A percentile compares a stretch with the other conserved stretches of the same genome.
Conservation (phyloP, 352 stramenopile genomes). For the Phytopythium chamaehyphon region DNA sequence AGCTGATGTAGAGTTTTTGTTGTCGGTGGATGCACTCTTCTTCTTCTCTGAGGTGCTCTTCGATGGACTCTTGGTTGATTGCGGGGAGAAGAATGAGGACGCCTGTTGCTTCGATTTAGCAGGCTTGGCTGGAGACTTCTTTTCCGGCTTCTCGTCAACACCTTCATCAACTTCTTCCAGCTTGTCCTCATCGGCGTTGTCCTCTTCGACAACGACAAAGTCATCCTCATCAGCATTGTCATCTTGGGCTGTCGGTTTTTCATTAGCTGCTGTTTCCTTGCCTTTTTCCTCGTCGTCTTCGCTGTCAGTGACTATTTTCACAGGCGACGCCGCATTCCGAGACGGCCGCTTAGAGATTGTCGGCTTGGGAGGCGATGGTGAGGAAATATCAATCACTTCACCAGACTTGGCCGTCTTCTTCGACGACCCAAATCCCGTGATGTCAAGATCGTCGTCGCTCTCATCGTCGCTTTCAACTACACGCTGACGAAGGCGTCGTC, state of each 20-base stretch:
- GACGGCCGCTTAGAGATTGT: background rate
- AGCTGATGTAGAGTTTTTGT: background rate
- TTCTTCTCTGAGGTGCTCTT: background rate
- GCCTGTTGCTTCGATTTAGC: constrained; percentile 5
- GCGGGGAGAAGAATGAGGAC: constrained; percentile 29
- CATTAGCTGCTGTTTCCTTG: constrained; percentile 4
- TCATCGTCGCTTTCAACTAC: constrained; percentile 56
- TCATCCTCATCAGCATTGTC: constrained; percentile 2
- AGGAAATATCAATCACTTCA: constrained; percentile 34
- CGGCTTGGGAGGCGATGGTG: constrained; percentile 3
- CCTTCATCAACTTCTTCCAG: constrained; percentile 12
- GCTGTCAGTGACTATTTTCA: constrained; percentile 3
- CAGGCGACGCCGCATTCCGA: constrained; percentile 7
- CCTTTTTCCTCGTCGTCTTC: constrained; percentile 8
- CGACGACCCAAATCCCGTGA: constrained; percentile 6
- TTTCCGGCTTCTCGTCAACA: constrained; percentile 10
- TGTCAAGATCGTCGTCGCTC: constrained; percentile 29
- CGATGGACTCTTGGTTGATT: constrained; percentile 11
- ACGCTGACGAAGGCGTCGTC: constrained; percentile 55
- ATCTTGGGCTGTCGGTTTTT: background rate
- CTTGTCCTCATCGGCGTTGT: constrained; percentile 8
- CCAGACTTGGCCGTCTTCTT: constrained; percentile 16
- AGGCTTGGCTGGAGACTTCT: constrained; percentile 9
- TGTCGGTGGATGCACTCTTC: constrained; percentile 8
- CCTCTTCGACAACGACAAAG: background rate